These are phyloP conservation scores for Dactylellina cionopaga DNA, from an alignment of 2,329 filamentous ascomycete species.

Conservation along the genomic window DNA sequence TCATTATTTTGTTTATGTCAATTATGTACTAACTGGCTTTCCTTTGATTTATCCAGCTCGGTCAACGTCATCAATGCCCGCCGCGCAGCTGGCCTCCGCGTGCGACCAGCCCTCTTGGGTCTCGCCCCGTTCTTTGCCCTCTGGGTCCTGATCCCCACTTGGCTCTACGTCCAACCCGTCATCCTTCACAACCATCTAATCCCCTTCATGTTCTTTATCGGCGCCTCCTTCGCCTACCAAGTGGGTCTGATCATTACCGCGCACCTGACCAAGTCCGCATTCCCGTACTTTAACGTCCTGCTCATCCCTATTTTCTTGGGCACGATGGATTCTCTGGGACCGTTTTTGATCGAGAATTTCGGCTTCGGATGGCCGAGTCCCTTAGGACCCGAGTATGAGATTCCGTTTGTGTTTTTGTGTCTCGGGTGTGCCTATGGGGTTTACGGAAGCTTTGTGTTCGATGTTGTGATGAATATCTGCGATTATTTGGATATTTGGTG, in stretches of 20 bases:
- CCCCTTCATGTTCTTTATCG: constrained; percentile 88
- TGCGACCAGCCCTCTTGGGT: constrained; percentile 79
- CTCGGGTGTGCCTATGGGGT: constrained; percentile 85
- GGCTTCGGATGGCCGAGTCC: constrained; percentile 77
- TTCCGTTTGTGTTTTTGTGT: constrained; percentile 89
- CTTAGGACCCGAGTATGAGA: constrained; percentile 81
- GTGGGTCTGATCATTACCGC: constrained; percentile 96
- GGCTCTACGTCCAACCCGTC: constrained; percentile 83
- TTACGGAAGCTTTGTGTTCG: constrained; percentile 97
- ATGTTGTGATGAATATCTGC: constrained; percentile 97
- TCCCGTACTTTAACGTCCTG: constrained; percentile 91
- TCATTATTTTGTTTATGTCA: neutral
- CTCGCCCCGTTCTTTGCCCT: constrained; percentile 81
- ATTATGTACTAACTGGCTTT: neutral
- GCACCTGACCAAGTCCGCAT: constrained; percentile 85
- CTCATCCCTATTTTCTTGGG: constrained; percentile 79
- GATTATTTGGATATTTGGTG: constrained; percentile 99
- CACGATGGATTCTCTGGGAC: constrained; percentile 82
- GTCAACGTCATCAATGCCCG: constrained; percentile 86
- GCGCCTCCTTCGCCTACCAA: constrained; percentile 90
- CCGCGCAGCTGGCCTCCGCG: constrained; percentile 75
- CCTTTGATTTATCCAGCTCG: constrained; percentile 67
- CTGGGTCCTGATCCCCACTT: constrained; percentile 80
- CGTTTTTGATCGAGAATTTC: constrained; percentile 69
- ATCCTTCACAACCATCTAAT: constrained; percentile 86